A percentile compares a stretch with the other conserved stretches of the same genome.
phyloP scores from a whole-genome alignment of 169 alveolate genomes.

The Prorocentrum cordatum region DNA sequence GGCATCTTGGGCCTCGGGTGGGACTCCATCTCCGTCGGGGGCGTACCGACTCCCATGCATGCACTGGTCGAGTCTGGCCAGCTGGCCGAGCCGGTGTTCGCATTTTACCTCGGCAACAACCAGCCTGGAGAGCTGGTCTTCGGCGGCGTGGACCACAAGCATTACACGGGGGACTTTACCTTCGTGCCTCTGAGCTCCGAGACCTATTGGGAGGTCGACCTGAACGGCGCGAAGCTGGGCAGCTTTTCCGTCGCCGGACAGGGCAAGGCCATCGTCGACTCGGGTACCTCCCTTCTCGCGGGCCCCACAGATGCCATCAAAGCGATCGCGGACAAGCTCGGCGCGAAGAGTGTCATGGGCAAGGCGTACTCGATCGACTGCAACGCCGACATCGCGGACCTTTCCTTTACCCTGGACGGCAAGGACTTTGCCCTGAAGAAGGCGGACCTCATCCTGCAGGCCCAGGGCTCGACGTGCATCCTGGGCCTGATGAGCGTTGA shows the following conservation, averaged over 20 bases:
- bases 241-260: not conserved
- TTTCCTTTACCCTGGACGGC: conserved; percentile 71
- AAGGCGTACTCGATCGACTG: conserved; percentile 43
- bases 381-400: conserved; percentile 49
- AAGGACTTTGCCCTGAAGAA: conserved; percentile 71
- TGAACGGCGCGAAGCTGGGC: conserved; percentile 66
- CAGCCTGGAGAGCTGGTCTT: conserved; percentile 75
- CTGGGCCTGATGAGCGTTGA: conserved; percentile 70
- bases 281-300: conserved; percentile 82
- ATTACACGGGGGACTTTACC: conserved; percentile 75
- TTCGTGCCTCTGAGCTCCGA: conserved; percentile 77
- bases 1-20: conserved; percentile 81
- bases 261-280: conserved; percentile 77
- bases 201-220: conserved; percentile 78
- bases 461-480: conserved; percentile 69
- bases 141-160: conserved; percentile 77
- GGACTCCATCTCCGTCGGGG: conserved; percentile 49
- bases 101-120: conserved; percentile 52
- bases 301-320: conserved; percentile 73
- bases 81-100: conserved; percentile 29
- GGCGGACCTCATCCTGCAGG: conserved; percentile 68
- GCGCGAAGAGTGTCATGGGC: conserved; percentile 47
- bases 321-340: conserved; percentile 71
- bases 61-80: conserved; percentile 19
- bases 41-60: conserved; percentile 29